phyloP scores from a whole-genome alignment of 1,284 basidiomycete species.

The Marasmius tenuissimus region DNA sequence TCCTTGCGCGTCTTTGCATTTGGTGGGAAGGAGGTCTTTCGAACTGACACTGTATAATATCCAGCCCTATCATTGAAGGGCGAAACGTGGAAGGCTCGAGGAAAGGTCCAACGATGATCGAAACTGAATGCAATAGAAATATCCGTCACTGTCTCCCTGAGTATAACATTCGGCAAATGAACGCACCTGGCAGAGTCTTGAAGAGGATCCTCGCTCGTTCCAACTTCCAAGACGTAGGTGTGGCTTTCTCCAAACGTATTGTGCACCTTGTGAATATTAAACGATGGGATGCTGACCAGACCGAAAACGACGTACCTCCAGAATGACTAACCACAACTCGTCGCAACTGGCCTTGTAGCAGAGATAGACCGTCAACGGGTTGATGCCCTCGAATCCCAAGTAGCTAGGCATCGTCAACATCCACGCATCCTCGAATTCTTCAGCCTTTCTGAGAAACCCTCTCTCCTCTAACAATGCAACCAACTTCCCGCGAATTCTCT shows the following conservation, averaged over 20 bases:
- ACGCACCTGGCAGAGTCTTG: neutral
- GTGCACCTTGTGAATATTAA: slow-evolving; percentile 53
- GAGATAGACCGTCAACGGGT: slow-evolving; percentile 76
- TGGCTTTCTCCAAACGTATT: slow-evolving; percentile 80
- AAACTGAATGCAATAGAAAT: slow-evolving; percentile 35
- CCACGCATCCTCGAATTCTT: slow-evolving; percentile 53
- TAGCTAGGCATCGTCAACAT: slow-evolving; percentile 77
- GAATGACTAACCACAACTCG: slow-evolving; percentile 48
- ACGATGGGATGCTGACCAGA: neutral
- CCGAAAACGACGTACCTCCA: slow-evolving; percentile 46
- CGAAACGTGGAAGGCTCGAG: slow-evolving; percentile 76
- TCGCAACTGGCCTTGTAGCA: slow-evolving; percentile 45
- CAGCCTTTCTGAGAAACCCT: slow-evolving; percentile 22
- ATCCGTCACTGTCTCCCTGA: neutral
- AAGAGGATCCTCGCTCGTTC: slow-evolving; percentile 42
- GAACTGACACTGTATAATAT: slow-evolving; percentile 59
- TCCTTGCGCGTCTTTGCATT: neutral
- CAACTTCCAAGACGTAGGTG: slow-evolving; percentile 54
- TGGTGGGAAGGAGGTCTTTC: slow-evolving; percentile 37
- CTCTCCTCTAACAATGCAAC: slow-evolving; percentile 32
- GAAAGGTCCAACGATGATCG: slow-evolving; percentile 72
- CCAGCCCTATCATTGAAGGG: slow-evolving; percentile 79
- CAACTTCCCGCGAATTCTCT: slow-evolving; percentile 38
- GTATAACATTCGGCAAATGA: neutral
- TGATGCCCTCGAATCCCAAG: slow-evolving; percentile 71